These are phyloP conservation scores for Xerocomellus intermedius DNA, from an alignment of 768 basidiomycete genomes.

Conservation along the genomic window DNA sequence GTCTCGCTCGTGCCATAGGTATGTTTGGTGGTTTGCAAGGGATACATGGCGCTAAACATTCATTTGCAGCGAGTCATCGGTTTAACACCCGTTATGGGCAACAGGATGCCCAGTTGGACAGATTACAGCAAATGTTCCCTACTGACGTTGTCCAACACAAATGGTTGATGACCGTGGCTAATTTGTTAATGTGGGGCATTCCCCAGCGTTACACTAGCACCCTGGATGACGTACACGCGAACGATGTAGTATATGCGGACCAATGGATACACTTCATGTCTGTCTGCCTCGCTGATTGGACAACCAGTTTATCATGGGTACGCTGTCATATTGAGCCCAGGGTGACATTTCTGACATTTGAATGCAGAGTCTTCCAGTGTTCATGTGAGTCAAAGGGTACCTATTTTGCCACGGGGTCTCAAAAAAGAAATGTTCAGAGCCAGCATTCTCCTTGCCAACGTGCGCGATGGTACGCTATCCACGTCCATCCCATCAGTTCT, in stretches of 20 bases:
- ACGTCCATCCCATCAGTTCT: slow-evolving; percentile 22
- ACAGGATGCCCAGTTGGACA: slow-evolving; percentile 49
- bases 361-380: slow-evolving; percentile 24
- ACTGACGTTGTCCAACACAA: slow-evolving; percentile 34
- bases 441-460: slow-evolving; percentile 36
- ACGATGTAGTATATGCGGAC: slow-evolving; percentile 51
- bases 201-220: slow-evolving; percentile 39
- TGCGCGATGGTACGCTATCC: slow-evolving; percentile 23
- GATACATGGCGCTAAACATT: background rate
- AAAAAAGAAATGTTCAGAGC: slow-evolving; percentile 33
- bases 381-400: slow-evolving; percentile 24
- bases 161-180: slow-evolving; percentile 36
- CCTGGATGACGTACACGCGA: slow-evolving; percentile 50
- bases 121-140: slow-evolving; percentile 49
- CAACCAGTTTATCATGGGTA: slow-evolving; percentile 38
- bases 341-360: slow-evolving; percentile 3
- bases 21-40: slow-evolving; percentile 17
- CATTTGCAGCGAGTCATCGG: slow-evolving; percentile 43
- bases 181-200: slow-evolving; percentile 44
- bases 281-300: slow-evolving; percentile 50
- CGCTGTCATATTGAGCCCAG: slow-evolving; percentile 17
- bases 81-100: slow-evolving; percentile 59
- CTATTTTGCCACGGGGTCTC: slow-evolving; percentile 10
- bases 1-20: slow-evolving; percentile 50
- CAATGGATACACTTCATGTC: slow-evolving; percentile 54